These are phyloP conservation scores for Pythium angustatum DNA, from an alignment of 352 stramenopile species.

Conservation along the genomic window DNA sequence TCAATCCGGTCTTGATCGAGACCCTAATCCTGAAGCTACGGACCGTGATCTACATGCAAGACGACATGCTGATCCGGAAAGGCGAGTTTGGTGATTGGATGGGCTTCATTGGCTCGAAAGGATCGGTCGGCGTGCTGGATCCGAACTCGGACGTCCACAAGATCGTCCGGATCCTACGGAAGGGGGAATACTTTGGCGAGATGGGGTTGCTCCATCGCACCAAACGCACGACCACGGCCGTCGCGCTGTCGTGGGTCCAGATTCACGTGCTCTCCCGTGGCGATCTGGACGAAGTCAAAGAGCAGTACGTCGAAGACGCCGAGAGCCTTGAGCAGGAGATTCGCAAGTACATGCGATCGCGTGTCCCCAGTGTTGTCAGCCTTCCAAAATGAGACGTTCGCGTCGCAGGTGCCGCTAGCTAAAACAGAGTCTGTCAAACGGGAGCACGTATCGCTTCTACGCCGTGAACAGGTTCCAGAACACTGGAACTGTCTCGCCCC, in stretches of 20 bases:
- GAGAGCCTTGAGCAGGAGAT: conserved; percentile 43
- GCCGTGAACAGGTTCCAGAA: no score
- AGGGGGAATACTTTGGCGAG: conserved; percentile 81
- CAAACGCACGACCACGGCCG: conserved; percentile 62
- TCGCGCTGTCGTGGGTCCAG: conserved; percentile 75
- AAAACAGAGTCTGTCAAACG: no score
- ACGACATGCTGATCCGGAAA: conserved; percentile 78
- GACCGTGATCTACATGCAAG: conserved; percentile 81
- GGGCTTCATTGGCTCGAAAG: conserved; percentile 78
- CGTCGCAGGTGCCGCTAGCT: no score
- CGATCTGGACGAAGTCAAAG: conserved; percentile 67
- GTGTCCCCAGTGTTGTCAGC: background rate
- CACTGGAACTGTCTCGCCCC: no score
- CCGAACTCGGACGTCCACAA: conserved; percentile 42
- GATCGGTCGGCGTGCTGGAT: conserved; percentile 61
- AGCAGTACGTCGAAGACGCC: conserved; percentile 57
- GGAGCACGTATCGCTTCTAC: no score
- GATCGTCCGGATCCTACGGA: conserved; percentile 65
- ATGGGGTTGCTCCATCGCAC: conserved; percentile 67
- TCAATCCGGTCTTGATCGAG: conserved; percentile 69
- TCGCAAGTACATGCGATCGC: conserved; percentile 62
- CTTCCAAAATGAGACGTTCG: background rate
- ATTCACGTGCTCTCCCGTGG: conserved; percentile 64
- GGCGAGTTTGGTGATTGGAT: conserved; percentile 82
- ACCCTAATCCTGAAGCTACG: conserved; percentile 74